phyloP scores from a whole-genome alignment of 2,329 filamentous ascomycete species.

The Alternaria gansuensis region DNA sequence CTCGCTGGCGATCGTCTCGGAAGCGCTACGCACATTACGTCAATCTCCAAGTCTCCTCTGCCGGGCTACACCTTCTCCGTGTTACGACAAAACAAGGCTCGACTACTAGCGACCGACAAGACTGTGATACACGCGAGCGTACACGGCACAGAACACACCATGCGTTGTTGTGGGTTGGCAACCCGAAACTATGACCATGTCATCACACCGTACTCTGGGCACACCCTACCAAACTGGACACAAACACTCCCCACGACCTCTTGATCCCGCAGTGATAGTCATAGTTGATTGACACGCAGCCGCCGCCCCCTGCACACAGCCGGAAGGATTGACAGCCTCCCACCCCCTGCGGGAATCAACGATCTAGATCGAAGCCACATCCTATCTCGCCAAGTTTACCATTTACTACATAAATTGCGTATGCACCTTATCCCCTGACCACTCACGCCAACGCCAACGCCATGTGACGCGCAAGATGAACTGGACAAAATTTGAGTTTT shows the following conservation, averaged over 20 bases:
- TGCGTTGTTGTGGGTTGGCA: slow-evolving; percentile 11
- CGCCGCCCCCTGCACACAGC: slow-evolving; percentile 11
- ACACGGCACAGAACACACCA: slow-evolving; percentile 5
- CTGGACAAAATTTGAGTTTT: slow-evolving; percentile 14
- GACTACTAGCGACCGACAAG: slow-evolving; percentile 6
- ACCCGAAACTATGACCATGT: slow-evolving; percentile 3
- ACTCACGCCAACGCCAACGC: slow-evolving; percentile 15
- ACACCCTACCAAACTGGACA: neutral
- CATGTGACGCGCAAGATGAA: slow-evolving; percentile 15
- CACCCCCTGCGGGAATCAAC: slow-evolving; percentile 14
- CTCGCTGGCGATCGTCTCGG: slow-evolving; percentile 22
- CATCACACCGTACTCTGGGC: slow-evolving; percentile 6
- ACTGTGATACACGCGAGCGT: slow-evolving; percentile 9
- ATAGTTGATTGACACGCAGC: slow-evolving; percentile 12
- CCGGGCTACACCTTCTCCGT: slow-evolving; percentile 4
- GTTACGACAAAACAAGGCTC: slow-evolving; percentile 18
- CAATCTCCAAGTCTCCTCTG: neutral
- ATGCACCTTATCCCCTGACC: slow-evolving; percentile 23
- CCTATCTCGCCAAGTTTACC: slow-evolving; percentile 17
- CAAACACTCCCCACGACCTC: neutral
- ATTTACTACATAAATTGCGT: slow-evolving; percentile 11
- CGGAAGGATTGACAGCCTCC: slow-evolving; percentile 15
- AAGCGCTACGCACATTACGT: slow-evolving; percentile 29
- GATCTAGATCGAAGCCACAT: slow-evolving; percentile 31
- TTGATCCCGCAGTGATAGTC: neutral